Percentiles rank a stretch among this genome's conserved stretches.
These are phyloP conservation scores for Edaphochlamys debaryana DNA, from an alignment of 139 green algal genomes.

Conservation along the genomic window DNA sequence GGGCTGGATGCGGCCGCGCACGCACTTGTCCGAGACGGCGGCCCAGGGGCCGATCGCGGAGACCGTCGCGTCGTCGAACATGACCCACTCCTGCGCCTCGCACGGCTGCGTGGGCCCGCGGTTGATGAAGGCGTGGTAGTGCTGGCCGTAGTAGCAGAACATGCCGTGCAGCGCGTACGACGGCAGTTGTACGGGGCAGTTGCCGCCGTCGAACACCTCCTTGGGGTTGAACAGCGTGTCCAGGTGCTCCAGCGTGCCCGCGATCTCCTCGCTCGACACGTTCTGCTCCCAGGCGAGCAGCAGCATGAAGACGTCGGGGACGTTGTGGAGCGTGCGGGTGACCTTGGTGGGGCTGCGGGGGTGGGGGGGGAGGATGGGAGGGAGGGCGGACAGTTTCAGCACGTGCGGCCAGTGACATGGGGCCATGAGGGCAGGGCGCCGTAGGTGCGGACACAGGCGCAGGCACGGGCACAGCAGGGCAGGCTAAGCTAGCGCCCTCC, in stretches of 20 bases:
- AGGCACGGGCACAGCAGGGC: too few relatives aligned
- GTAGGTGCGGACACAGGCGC: too few relatives aligned
- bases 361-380: too few relatives aligned
- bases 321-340: constrained; percentile 38
- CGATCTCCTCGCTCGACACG: constrained; percentile 58
- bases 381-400: too few relatives aligned
- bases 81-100: constrained; percentile 69
- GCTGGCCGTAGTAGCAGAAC: constrained; percentile 91
- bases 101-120: constrained; percentile 20
- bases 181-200: constrained; percentile 1
- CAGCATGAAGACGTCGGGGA: constrained; percentile 67
- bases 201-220: constrained; percentile 7
- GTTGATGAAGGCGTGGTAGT: constrained; percentile 89
- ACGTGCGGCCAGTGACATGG: too few relatives aligned
- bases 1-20: constrained; percentile 75
- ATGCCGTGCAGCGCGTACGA: constrained; percentile 76
- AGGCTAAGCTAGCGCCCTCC: too few relatives aligned
- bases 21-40: constrained; percentile 72
- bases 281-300: constrained; percentile 74
- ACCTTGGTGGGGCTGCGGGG: constrained; percentile 15
- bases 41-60: constrained; percentile 63
- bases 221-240: constrained; percentile 31
- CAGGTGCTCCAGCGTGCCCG: not conserved
- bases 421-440: too few relatives aligned
- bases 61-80: constrained; percentile 78